Base-by-base conservation (phyloP, 768 basidiomycete species). In the Podaxis mareebaensis region DNA sequence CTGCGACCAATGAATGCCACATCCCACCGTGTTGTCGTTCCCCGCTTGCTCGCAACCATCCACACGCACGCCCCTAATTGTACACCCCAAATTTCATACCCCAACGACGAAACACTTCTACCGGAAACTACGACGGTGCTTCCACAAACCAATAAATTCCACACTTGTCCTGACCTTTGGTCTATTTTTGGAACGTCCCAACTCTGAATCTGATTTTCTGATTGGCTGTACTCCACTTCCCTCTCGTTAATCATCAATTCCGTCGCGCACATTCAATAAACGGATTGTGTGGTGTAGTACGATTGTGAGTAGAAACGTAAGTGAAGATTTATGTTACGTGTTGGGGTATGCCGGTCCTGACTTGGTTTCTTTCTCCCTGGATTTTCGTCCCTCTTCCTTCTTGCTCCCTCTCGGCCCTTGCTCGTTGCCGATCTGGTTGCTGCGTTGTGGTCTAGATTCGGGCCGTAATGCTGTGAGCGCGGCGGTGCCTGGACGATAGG, bases 281-380 rank as follows among this genome's bases (percentile, higher is more conserved):
- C 22, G 22, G 49, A 20, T 42, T 20, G 11, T 26, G 3, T 48
- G 12, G 28, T 54, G 33, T 36, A 61, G 60, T 55, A 55, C 60
- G 40, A 61, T 61, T 6, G 60, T 61, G 12, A 61, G 60, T 42
- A 54, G 52, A 26, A 61, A 55, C 40, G 60, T 61, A 61, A 55
- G 60, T 61, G 58, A 51, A 51, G 0, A 51, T 54, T 55, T 24
- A 20, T 20, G 12, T 54, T 46, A 38, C 53, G 26, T 55, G 28
- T 26, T 55, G 28, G 49, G 15, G 24, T 48, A 20, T 44, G 20
- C 55, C 13, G 30, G 44, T 55, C 30, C 53, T 61, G 39, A 61
- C 39, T 54, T 26, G 1, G 15, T 24, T 8, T 49, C 33, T 20
- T 26, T 20, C 40, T 42, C 39, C n/a, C 28, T 53, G 30, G 17